Percentiles rank a stretch among this genome's conserved stretches.
Evolutionary conservation across 2,329 filamentous ascomycete genomes (phyloP).

Genomic region (Oidium heveae): DNA sequence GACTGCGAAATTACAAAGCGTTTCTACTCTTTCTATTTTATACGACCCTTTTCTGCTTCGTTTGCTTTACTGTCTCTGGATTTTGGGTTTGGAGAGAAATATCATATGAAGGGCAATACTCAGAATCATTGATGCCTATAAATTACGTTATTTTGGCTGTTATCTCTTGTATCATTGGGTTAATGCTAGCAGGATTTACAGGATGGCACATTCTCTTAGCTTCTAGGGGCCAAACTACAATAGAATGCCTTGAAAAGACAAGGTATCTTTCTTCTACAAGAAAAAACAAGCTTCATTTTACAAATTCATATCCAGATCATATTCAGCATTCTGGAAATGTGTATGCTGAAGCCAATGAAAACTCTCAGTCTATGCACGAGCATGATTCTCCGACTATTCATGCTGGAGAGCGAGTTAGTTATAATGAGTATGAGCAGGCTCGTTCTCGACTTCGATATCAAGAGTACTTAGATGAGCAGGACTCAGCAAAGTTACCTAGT

Average conservation of each 20-base stretch:
- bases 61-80: constrained; percentile 50
- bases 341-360: constrained; percentile 36
- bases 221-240: constrained; percentile 62
- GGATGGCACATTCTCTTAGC: constrained; percentile 76
- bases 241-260: constrained; percentile 89
- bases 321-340: constrained; percentile 29
- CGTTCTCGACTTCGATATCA: constrained; percentile 45
- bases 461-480: constrained; percentile 70
- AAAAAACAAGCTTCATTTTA: constrained; percentile 40
- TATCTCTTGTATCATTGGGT: constrained; percentile 67
- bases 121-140: constrained; percentile 58
- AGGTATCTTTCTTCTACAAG: constrained; percentile 67
- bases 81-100: constrained; percentile 74
- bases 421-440: constrained; percentile 30
- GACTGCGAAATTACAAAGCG: constrained; percentile 81
- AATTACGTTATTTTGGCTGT: constrained; percentile 80
- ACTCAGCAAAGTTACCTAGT: constrained; percentile 68
- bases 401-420: constrained; percentile 9
- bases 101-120: constrained; percentile 39
- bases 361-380: constrained; percentile 5
- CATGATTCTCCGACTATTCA: background rate
- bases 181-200: constrained; percentile 76
- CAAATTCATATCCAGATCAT: constrained; percentile 24
- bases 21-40: constrained; percentile 86
- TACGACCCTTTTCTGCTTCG: constrained; percentile 63